Base-by-base conservation (phyloP, 305 asterid genomes). In the Fraxinus dipetala region DNA sequence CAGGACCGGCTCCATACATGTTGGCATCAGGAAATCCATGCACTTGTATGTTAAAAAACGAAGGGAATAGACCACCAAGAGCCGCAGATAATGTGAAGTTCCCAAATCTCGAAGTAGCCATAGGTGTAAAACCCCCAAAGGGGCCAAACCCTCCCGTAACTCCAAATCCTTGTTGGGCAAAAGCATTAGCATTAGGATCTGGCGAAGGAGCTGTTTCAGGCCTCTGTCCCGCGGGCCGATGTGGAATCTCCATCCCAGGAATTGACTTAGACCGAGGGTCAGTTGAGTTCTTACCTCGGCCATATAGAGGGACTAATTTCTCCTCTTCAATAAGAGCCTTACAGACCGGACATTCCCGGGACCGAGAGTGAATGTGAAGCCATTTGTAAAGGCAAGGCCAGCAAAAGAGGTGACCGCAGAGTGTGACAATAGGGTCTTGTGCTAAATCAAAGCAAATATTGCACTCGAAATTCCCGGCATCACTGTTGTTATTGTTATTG, bases 371-470 rank as follows among this genome's bases (percentile, higher is more conserved):
- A 75, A 86, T 31, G 4, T 85, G 94, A 16, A 91, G 91, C 94
- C 94, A 91, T 83, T 85, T 88, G 36, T 32, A 32, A 32, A 88
- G 28, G 28, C 28, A 26, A 26, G 28, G 28, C 28, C 2, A 31
- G 77, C 94, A 91, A 82, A 88, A 91, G 84, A 91, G 94, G 75
- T 91, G 94, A 36, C 94, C 94, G 61, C 94, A 91, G 11, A 88
- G 90, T 0, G 94, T 91, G 10, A 88, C 91, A 26, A 91, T 88
- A 1, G 94, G 94, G 82, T 89, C 94, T 79, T 89, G 92, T 24
- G 94, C 94, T 82, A 89, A 85, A 13, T 91, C 94, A 24, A 89
- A 87, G 84, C 92, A 91, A 20, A 91, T 89, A 67, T 89, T 91
- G 43, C 94, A 91, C 88, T 91, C 94, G 30, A 89, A 91, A 87